phyloP scores from a whole-genome alignment of 306 rosid genomes.

The Pyrus communis region DNA sequence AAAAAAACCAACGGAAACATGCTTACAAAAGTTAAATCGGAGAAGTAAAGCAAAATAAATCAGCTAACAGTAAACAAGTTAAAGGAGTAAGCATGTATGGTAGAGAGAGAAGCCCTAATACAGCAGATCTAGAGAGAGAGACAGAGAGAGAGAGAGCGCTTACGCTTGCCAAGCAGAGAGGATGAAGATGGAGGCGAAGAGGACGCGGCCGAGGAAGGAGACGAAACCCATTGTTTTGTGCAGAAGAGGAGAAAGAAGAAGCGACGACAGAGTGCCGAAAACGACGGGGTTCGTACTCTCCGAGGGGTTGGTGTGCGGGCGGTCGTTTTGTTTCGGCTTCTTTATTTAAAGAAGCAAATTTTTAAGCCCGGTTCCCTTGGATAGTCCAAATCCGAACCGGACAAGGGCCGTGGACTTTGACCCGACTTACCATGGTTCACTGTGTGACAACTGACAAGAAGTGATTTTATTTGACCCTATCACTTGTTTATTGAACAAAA shows the following conservation, averaged over 20 bases:
- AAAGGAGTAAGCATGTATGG: background rate
- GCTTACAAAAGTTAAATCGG: background rate
- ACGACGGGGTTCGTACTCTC: background rate
- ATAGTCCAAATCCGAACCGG: background rate
- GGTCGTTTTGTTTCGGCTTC: background rate
- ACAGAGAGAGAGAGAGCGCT: background rate
- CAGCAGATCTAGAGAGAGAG: constrained; percentile 19
- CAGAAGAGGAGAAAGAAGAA: background rate
- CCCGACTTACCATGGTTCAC: background rate
- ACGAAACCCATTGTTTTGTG: constrained; percentile 57
- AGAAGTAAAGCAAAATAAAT: background rate
- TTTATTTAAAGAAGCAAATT: background rate
- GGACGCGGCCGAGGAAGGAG: constrained; percentile 82
- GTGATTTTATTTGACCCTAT: background rate
- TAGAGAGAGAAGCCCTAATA: constrained; percentile 6
- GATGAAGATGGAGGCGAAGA: constrained; percentile 87
- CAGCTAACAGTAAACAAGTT: background rate
- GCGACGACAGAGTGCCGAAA: background rate
- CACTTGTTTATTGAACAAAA: no score
- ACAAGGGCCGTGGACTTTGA: constrained; percentile 1
- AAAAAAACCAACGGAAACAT: background rate
- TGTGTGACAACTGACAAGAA: background rate
- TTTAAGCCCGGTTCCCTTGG: background rate
- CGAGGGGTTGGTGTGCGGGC: no score
- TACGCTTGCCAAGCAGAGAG: constrained; percentile 89